These are phyloP conservation scores for Collybia sordida DNA, from an alignment of 768 basidiomycete genomes.

Conservation along the genomic window DNA sequence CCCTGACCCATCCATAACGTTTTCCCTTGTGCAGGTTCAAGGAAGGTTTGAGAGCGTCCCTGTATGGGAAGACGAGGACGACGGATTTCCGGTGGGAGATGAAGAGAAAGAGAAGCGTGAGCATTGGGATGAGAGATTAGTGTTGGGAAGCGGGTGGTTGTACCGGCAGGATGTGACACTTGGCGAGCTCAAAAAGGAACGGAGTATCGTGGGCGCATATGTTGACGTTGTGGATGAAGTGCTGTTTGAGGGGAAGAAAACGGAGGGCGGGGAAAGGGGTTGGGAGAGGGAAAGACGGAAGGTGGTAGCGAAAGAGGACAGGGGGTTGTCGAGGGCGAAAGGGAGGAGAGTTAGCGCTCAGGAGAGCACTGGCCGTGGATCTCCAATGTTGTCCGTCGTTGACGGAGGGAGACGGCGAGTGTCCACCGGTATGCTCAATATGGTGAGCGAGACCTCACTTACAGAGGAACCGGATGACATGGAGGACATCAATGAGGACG, in stretches of 20 bases:
- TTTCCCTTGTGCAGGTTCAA: constrained; percentile 68
- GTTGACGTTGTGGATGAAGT: constrained; percentile 80
- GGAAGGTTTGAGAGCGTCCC: constrained; percentile 65
- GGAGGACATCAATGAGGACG: constrained; percentile 46
- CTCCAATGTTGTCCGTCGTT: constrained; percentile 15
- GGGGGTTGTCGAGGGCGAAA: constrained; percentile 40
- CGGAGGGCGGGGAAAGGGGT: constrained; percentile 45
- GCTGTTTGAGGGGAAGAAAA: constrained; percentile 63
- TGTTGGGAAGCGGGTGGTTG: constrained; percentile 81
- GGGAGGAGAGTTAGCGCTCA: constrained; percentile 49
- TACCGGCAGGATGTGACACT: constrained; percentile 67
- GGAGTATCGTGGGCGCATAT: constrained; percentile 56
- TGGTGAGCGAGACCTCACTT: constrained; percentile 48
- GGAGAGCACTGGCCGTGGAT: constrained; percentile 27
- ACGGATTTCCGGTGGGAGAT: constrained; percentile 27
- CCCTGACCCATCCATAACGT: constrained; percentile 62
- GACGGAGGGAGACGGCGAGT: constrained; percentile 47
- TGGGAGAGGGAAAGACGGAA: constrained; percentile 49
- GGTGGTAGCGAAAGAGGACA: constrained; percentile 39
- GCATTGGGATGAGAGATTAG: constrained; percentile 79
- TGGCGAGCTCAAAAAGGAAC: constrained; percentile 55
- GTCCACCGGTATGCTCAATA: constrained; percentile 58
- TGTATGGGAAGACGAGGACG: constrained; percentile 80
- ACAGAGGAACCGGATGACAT: constrained; percentile 60
- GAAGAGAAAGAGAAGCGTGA: constrained; percentile 62